Percentiles rank a stretch among this genome's conserved stretches.
Conservation (phyloP, 106 monocot genomes). For the Acanthochlamys bracteata region DNA sequence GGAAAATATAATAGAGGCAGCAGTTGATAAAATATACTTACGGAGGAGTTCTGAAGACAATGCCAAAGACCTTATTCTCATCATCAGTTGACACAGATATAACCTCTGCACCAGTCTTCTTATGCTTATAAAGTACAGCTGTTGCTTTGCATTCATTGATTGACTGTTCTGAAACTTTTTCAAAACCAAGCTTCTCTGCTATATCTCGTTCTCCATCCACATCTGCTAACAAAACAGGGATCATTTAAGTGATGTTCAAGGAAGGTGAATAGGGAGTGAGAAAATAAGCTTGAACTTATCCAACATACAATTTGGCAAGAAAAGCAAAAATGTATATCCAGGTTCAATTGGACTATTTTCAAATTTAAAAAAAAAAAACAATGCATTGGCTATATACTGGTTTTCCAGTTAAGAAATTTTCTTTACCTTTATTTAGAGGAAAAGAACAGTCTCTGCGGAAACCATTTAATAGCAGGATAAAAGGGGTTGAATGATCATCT, state of each 20-base stretch:
- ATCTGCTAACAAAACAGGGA: slow-evolving; percentile 23
- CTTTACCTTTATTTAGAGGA: no score
- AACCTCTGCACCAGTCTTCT: slow-evolving; percentile 97
- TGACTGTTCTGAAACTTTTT: slow-evolving; percentile 75
- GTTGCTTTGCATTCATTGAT: slow-evolving; percentile 94
- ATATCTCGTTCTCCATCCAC: slow-evolving; percentile 39
- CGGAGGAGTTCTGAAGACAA: slow-evolving; percentile 98
- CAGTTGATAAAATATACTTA: slow-evolving; percentile 31
- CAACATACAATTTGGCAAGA: no score
- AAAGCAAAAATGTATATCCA: no score
- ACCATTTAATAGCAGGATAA: no score
- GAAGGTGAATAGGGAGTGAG: background rate
- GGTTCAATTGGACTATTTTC: no score
- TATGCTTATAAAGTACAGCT: slow-evolving; percentile 79
- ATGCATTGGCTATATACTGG: no score
- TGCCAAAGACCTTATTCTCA: slow-evolving; percentile 98
- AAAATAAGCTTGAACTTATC: background rate
- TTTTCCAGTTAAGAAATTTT: no score
- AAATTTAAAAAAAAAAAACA: no score
- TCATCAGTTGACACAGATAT: slow-evolving; percentile 92
- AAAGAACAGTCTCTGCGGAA: no score
- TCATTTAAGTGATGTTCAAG: background rate
- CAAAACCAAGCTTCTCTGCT: slow-evolving; percentile 77
- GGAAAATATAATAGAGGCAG: no score
- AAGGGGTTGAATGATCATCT: no score